These are phyloP conservation scores for Nicotiana otophora DNA, from an alignment of 257 asterid species.

Conservation along the genomic window DNA sequence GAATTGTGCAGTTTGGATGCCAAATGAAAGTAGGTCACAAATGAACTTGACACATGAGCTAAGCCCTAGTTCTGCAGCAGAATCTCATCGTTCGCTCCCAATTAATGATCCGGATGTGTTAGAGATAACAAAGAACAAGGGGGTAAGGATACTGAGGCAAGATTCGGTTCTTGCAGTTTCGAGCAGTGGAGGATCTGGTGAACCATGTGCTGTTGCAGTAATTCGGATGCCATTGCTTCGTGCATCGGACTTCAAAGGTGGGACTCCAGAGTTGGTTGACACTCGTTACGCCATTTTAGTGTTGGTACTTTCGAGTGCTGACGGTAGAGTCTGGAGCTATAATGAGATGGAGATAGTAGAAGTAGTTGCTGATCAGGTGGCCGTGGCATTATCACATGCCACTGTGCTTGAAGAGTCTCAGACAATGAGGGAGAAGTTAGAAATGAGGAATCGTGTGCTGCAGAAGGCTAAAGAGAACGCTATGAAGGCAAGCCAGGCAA, in stretches of 20 bases:
- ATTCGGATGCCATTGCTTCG: conserved; percentile 38
- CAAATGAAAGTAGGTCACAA: conserved; percentile 29
- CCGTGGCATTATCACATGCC: conserved; percentile 45
- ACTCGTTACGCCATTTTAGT: conserved; percentile 37
- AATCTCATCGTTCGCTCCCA: conserved; percentile 14
- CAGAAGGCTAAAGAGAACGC: conserved; percentile 37
- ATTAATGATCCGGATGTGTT: conserved; percentile 37
- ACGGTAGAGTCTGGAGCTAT: conserved; percentile 26
- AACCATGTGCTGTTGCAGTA: conserved; percentile 35
- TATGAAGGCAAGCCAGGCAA: conserved; percentile 42
- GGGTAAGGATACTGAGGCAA: conserved; percentile 33
- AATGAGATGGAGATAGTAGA: conserved; percentile 44
- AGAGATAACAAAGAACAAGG: conserved; percentile 33
- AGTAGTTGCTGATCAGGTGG: conserved; percentile 54
- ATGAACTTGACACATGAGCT: conserved; percentile 43
- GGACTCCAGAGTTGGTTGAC: conserved; percentile 35
- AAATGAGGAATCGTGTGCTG: conserved; percentile 31
- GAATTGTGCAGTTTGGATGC: conserved; percentile 53
- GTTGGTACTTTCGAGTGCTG: conserved; percentile 28
- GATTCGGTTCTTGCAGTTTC: conserved; percentile 34
- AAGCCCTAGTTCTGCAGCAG: conserved; percentile 24
- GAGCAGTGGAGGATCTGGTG: conserved; percentile 31
- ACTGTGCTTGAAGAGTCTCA: conserved; percentile 45
- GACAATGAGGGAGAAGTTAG: conserved; percentile 34
- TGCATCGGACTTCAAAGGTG: conserved; percentile 42